Base-by-base conservation (phyloP, 2,329 filamentous ascomycete species). In the Colletotrichum cordylinicola region DNA sequence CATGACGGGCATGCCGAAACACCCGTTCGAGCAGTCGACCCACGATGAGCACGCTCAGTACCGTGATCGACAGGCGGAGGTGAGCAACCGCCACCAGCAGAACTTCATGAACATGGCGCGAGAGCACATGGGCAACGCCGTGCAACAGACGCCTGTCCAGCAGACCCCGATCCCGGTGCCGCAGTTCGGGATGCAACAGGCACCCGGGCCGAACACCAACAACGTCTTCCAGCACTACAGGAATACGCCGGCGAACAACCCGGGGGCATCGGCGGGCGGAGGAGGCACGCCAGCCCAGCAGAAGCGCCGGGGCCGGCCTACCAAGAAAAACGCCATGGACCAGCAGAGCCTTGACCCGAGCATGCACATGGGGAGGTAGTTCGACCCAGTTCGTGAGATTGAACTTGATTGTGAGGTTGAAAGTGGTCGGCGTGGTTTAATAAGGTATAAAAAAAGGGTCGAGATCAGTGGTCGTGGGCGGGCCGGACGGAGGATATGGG, bases 31-130 rank as follows among this genome's bases (percentile, higher is more conserved):
- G 48, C 75, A 77, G 58, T 74, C 69, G 6, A 16, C 55, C 6
- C 75, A 78, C 60, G 77, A 78, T 27, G 77, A 78, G 39, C 75
- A 77, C 35, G 72, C 72, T n/a, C 77, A 77, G 71, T 77, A 67
- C n/a, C 60, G 69, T 37, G 77, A 77, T 12, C 75, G 77, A 4
- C 77, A 70, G 67, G 60, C 66, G 5, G 74, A 76, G 27, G 61
- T 71, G 2, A 61, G 64, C 52, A 58, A 75, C 10, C 72, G 74
- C 43, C 67, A 70, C 37, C 71, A 52, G 43, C 43, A 76, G 18
- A 75, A 55, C 35, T 55, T 60, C 8, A 73, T 77, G 67, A 68
- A 74, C 56, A 77, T 75, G 66, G 67, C 74, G 8, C 71, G 71
- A 10, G 72, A 78, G 73, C 75, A 77, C 55, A 58, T 77, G 61